Evolutionary conservation across 148 eudicot species (phyloP).

Genomic region (Spergularia bocconei): DNA sequence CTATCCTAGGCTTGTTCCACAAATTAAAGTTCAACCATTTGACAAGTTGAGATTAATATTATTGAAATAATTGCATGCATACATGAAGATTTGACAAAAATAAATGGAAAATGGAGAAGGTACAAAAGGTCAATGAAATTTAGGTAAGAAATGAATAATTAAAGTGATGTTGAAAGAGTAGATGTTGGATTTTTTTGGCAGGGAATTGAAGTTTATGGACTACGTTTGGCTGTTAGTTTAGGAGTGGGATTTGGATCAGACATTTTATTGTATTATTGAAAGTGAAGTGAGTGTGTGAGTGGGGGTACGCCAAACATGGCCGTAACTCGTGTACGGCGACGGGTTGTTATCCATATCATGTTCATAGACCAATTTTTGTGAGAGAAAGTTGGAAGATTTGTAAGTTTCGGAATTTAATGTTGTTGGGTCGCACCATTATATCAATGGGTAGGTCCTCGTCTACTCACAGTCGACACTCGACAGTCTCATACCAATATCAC

Average conservation of each 20-base stretch:
- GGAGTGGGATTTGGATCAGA: conserved; percentile 1
- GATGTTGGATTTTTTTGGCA: background rate
- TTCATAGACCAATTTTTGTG: too few relatives aligned
- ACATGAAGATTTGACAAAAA: background rate
- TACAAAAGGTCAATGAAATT: background rate
- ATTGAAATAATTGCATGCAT: background rate
- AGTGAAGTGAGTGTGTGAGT: background rate
- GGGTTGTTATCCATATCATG: background rate
- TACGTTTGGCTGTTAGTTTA: background rate
- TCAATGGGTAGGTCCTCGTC: background rate
- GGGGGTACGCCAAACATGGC: conserved; percentile 9
- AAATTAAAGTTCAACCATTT: too few relatives aligned
- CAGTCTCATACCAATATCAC: too few relatives aligned
- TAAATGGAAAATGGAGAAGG: background rate
- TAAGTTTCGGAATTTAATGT: conserved; percentile 2
- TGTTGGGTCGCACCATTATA: background rate
- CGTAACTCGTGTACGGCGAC: background rate
- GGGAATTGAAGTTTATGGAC: background rate
- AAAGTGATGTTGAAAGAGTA: background rate
- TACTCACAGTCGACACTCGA: too few relatives aligned
- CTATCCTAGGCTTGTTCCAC: too few relatives aligned
- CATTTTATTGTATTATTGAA: background rate
- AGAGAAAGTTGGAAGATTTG: too few relatives aligned
- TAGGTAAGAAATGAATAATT: background rate
- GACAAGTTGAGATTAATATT: too few relatives aligned